Evolutionary conservation across 768 basidiomycete species (phyloP), one percentile per base, ranked within the genome.

Genomic region (Polyporus arcularius): DNA sequence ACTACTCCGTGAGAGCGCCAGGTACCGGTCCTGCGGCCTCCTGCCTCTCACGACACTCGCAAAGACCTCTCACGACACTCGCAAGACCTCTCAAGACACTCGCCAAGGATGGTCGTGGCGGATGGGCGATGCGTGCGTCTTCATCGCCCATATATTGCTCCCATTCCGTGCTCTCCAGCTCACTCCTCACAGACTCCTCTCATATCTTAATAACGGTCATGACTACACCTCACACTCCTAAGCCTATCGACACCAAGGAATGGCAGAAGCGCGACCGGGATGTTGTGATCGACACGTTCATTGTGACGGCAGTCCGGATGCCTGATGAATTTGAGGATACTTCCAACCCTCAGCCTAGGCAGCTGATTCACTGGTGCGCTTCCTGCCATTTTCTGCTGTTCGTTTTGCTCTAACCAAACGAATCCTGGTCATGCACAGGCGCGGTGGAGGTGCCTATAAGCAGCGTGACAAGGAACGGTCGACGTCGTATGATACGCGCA

Each of bases 131-230:
- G n/a, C n/a, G n/a, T n/a, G n/a, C n/a, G n/a, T n/a, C n/a, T n/a
- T n/a, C n/a, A n/a, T n/a, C n/a, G n/a, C n/a, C n/a, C n/a, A n/a
- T n/a, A n/a, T n/a, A n/a, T n/a, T n/a, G n/a, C n/a, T n/a, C n/a
- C n/a, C n/a, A n/a, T n/a, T n/a, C n/a, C n/a, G n/a, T n/a, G n/a
- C n/a, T n/a, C n/a, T n/a, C n/a, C n/a, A n/a, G n/a, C n/a, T n/a
- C n/a, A n/a, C n/a, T n/a, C n/a, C n/a, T n/a, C n/a, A n/a, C n/a
- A n/a, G n/a, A n/a, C n/a, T n/a, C n/a, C n/a, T n/a, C n/a, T n/a
- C n/a, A n/a, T n/a, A n/a, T n/a, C n/a, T 53, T 67, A 72, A 78
- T 55, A 31, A 42, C n/a, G 11, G 30, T 4, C 32, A 35, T 35
- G 32, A 4, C 32, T 10, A 35, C 32, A 35, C 32, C 32, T 35